phyloP scores from a whole-genome alignment of 2,329 filamentous ascomycete species.

The Byssothecium circinans region DNA sequence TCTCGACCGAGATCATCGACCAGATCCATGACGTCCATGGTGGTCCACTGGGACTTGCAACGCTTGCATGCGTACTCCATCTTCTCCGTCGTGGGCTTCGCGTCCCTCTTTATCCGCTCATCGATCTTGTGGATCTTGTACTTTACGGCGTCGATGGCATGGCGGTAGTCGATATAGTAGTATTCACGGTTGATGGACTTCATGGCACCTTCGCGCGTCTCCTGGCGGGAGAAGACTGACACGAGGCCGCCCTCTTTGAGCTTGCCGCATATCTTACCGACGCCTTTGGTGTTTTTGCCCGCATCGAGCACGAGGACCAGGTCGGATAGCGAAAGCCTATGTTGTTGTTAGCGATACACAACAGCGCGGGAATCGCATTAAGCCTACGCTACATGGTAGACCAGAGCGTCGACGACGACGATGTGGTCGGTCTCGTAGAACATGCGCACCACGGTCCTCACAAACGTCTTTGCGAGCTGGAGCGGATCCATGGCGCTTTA shows the following conservation, averaged over 20 bases:
- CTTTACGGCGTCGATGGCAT: conserved; percentile 94
- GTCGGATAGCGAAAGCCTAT: conserved; percentile 79
- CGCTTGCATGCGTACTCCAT: conserved; percentile 87
- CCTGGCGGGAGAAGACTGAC: conserved; percentile 72
- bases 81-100: conserved; percentile 75
- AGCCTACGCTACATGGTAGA: conserved; percentile 69
- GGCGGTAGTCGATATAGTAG: conserved; percentile 95
- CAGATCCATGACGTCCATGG: conserved; percentile 83
- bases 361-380: conserved; percentile 12
- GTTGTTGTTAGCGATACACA: conserved; percentile 2
- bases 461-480: conserved; percentile 73
- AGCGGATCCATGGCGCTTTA: conserved; percentile 50
- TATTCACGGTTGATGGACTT: conserved; percentile 85
- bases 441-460: conserved; percentile 81
- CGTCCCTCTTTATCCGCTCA: conserved; percentile 82
- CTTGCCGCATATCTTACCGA: conserved; percentile 84
- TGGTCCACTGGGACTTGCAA: conserved; percentile 85
- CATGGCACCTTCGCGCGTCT: conserved; percentile 77
- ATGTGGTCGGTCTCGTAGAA: conserved; percentile 87
- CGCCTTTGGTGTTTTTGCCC: conserved; percentile 85
- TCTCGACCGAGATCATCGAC: conserved; percentile 59
- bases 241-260: conserved; percentile 86
- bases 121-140: conserved; percentile 88
- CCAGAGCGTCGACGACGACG: conserved; percentile 77
- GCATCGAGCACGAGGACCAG: conserved; percentile 73